phyloP scores from a whole-genome alignment of 2,329 filamentous ascomycete species.

The Arthrobotrys iridis region DNA sequence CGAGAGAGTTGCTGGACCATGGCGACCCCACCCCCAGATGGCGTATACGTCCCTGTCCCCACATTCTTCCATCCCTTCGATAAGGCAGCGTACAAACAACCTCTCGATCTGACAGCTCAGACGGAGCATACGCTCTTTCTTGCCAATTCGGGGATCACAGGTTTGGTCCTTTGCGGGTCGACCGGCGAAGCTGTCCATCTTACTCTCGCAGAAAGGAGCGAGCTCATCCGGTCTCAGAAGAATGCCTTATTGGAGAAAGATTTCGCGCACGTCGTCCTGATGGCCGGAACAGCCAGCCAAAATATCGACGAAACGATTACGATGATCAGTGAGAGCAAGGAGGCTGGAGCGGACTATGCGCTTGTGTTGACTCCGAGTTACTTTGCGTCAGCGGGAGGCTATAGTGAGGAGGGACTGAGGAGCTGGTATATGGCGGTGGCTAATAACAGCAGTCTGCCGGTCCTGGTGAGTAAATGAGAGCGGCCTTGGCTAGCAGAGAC shows the following conservation, averaged over 20 bases:
- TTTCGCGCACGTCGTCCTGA: constrained; percentile 70
- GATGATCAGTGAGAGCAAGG: constrained; percentile 64
- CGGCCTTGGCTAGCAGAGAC: constrained; percentile 59
- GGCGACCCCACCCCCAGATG: constrained; percentile 64
- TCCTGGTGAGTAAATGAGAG: constrained; percentile 65
- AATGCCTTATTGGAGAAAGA: constrained; percentile 68
- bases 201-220: constrained; percentile 68
- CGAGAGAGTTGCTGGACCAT: constrained; percentile 13
- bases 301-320: constrained; percentile 71
- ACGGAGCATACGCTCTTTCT: constrained; percentile 70
- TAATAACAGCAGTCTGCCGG: constrained; percentile 69
- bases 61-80: constrained; percentile 69
- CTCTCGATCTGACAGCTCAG: constrained; percentile 70
- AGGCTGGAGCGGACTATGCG: constrained; percentile 70
- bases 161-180: constrained; percentile 71
- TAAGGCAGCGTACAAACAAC: constrained; percentile 64
- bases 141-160: constrained; percentile 69
- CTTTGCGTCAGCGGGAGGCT: constrained; percentile 68
- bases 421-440: constrained; percentile 73
- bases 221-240: constrained; percentile 68
- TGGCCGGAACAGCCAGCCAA: constrained; percentile 72
- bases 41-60: constrained; percentile 71
- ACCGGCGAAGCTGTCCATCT: constrained; percentile 74
- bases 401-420: constrained; percentile 68
- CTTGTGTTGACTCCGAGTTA: constrained; percentile 73